Evolutionary conservation across 2,329 filamentous ascomycete genomes (phyloP).

Genomic region (Daldinia sp.): DNA sequence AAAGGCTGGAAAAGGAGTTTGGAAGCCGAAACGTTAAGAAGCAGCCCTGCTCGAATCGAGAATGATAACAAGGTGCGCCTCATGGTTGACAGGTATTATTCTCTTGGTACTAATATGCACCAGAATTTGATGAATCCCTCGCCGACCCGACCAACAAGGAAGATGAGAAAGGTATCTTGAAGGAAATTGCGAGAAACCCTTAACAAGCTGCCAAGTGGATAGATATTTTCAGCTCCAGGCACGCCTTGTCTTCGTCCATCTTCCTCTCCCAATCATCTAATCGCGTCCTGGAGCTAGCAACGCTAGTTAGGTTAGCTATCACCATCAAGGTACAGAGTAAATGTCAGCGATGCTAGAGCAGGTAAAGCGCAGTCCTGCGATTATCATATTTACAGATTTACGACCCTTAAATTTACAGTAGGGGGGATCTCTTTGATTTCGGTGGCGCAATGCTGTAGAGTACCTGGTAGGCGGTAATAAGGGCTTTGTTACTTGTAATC

Average conservation of each 20-base stretch:
- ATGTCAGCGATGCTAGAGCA: not conserved
- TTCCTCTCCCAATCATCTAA: conserved; percentile 6
- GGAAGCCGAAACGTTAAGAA: conserved; percentile 25
- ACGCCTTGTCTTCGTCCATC: not conserved
- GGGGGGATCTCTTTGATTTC: not conserved
- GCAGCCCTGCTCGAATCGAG: conserved; percentile 17
- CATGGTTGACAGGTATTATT: conserved; percentile 14
- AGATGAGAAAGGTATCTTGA: not conserved
- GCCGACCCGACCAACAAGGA: not conserved
- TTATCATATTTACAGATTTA: not conserved
- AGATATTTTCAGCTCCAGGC: conserved; percentile 19
- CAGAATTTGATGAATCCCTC: not conserved
- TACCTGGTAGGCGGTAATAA: not conserved
- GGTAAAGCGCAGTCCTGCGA: not conserved
- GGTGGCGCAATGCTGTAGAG: not conserved
- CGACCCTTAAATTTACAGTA: not conserved
- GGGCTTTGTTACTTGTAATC: no score
- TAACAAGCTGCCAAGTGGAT: conserved; percentile 14
- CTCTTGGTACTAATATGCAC: not conserved
- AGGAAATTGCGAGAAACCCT: conserved; percentile 14
- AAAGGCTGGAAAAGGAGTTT: conserved; percentile 13
- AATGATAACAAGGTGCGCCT: conserved; percentile 13
- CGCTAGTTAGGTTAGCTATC: not conserved
- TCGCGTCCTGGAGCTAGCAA: not conserved
- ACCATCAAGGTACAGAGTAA: not conserved